These are phyloP conservation scores for Plantago coronopus DNA, from an alignment of 305 asterid genomes.

Conservation along the genomic window DNA sequence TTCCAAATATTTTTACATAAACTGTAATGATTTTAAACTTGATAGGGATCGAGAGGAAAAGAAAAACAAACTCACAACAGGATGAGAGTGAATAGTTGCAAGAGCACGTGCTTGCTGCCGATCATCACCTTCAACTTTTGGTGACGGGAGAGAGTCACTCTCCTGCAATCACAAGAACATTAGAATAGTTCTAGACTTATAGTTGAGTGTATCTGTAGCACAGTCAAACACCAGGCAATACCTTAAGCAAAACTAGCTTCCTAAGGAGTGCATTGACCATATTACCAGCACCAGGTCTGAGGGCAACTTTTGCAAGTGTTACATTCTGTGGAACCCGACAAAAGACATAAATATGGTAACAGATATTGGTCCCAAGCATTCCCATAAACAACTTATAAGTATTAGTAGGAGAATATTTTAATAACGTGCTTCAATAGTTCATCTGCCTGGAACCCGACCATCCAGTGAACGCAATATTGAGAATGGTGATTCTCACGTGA, in stretches of 20 bases:
- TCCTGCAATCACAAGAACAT: constrained; percentile 44
- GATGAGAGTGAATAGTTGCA: constrained; percentile 88
- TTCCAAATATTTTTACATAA: background rate
- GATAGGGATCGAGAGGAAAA: constrained; percentile 7
- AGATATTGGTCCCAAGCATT: constrained; percentile 18
- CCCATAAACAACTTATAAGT: background rate
- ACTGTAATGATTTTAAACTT: background rate
- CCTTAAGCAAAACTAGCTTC: constrained; percentile 83
- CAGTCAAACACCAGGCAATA: constrained; percentile 23
- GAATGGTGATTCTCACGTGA: background rate
- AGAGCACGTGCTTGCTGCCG: constrained; percentile 93
- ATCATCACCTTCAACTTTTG: constrained; percentile 71
- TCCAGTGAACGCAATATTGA: constrained; percentile 6
- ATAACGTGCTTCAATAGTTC: background rate
- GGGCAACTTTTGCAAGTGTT: constrained; percentile 82
- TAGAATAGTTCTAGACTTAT: constrained; percentile 25
- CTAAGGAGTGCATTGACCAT: constrained; percentile 87
- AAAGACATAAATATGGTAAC: constrained; percentile 13
- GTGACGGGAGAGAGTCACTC: constrained; percentile 64
- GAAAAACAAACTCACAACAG: constrained; percentile 57
- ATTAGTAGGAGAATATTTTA: background rate
- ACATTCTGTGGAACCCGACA: constrained; percentile 55
- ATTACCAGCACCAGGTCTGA: constrained; percentile 92
- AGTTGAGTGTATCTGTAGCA: constrained; percentile 13
- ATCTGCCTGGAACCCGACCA: background rate